Evolutionary conservation across 257 asterid genomes (phyloP).

Genomic region (Primulina tabacum): DNA sequence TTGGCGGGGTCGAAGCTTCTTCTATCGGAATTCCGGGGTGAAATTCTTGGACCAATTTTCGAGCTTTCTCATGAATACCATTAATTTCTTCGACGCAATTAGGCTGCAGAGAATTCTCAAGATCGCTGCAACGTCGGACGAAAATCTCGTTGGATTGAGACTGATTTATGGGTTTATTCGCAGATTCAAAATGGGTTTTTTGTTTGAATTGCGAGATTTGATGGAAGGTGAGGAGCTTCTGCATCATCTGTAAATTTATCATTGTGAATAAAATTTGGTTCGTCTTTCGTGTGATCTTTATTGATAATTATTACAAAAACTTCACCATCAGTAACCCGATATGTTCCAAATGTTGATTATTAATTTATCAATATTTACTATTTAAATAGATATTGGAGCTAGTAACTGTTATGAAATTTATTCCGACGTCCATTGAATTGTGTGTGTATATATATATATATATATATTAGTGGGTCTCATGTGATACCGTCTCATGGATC

Average conservation of each 20-base stretch:
- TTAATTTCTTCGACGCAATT: constrained; percentile 13
- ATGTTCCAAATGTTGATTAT: no score
- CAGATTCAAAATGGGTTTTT: constrained; percentile 1
- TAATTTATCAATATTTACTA: no score
- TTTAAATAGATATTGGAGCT: no score
- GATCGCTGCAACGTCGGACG: not conserved
- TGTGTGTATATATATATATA: no score
- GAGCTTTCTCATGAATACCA: constrained; percentile 22
- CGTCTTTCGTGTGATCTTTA: no score
- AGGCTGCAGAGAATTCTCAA: not conserved
- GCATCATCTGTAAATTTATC: not conserved
- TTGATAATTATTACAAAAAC: no score
- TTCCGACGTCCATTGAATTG: no score
- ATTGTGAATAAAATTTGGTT: no score
- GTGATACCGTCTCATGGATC: no score
- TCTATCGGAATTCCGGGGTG: constrained; percentile 63
- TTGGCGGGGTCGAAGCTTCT: constrained; percentile 75
- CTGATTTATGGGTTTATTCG: constrained; percentile 1
- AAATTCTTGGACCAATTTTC: constrained; percentile 46
- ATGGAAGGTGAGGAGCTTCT: constrained; percentile 22
- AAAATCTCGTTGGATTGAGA: not conserved
- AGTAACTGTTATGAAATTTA: no score
- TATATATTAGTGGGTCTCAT: no score
- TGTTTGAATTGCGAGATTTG: constrained; percentile 5
- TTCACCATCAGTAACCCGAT: no score